Percentiles rank a stretch among this genome's conserved stretches.
These are phyloP conservation scores for Crepidotus variabilis DNA, from an alignment of 768 basidiomycete genomes.

Conservation along the genomic window DNA sequence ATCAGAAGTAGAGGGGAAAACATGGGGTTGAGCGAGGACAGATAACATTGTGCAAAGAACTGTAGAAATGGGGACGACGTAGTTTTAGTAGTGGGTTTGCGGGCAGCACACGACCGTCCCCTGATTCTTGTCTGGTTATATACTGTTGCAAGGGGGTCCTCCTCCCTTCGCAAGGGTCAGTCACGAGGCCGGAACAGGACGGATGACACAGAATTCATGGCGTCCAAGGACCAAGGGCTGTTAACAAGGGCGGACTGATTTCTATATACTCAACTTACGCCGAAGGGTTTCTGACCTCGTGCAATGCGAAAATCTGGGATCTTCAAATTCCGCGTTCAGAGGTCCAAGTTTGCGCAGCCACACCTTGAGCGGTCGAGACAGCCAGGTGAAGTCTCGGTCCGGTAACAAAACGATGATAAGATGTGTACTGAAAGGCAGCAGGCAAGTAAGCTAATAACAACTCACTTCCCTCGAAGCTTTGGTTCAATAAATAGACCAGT, in stretches of 20 bases:
- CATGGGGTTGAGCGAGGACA: conserved; percentile 16
- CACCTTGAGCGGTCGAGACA: too few relatives aligned
- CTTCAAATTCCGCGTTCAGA: background rate
- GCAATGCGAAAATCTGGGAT: background rate
- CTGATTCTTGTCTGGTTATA: conserved; percentile 12
- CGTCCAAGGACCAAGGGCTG: conserved; percentile 1
- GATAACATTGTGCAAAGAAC: conserved; percentile 21
- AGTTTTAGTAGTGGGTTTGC: conserved; percentile 5
- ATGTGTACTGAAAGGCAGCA: too few relatives aligned
- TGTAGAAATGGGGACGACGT: background rate
- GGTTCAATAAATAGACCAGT: too few relatives aligned
- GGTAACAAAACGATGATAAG: too few relatives aligned
- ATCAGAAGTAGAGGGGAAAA: conserved; percentile 10
- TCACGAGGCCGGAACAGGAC: conserved; percentile 30
- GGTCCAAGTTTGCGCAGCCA: background rate
- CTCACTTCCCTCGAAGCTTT: too few relatives aligned
- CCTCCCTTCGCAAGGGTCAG: conserved; percentile 12
- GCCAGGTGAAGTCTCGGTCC: too few relatives aligned
- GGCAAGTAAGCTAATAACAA: too few relatives aligned
- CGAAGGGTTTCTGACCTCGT: background rate
- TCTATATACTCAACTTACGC: background rate
- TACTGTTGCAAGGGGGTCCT: conserved; percentile 1
- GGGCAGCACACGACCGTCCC: conserved; percentile 26
- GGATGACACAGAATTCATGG: conserved; percentile 20
- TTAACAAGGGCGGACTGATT: conserved; percentile 8